Evolutionary conservation across 768 basidiomycete species (phyloP), one percentile per base, ranked within the genome.

Genomic region (Boletus rubescentipes): DNA sequence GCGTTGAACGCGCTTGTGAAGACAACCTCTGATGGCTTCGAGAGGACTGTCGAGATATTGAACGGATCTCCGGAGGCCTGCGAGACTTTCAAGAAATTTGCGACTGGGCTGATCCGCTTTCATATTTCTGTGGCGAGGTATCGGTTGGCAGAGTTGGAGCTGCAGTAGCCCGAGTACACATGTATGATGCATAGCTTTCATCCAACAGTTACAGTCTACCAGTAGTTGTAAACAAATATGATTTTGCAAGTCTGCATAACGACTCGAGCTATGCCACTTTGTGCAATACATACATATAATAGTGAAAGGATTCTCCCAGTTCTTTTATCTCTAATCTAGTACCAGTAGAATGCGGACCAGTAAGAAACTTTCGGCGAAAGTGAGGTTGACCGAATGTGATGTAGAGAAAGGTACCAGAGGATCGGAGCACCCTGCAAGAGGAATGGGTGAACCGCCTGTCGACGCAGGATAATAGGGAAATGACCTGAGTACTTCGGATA

Each of bases 361-460:
- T 77, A 16, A 94, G 72, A 67, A 83, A 91, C 18, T 82, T 83
- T 51, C 77, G 76, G 37, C 92, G 85, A 67, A 94, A 93, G 66
- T 94, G 92, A 1, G 92, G 92, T 66, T 93, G 92, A 5, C 91
- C 92, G 60, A 93, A 92, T 5, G 91, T 93, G 53, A 93, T 71
- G 67, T 93, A 92, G 42, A 93, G 69, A 69, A 93, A 90, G 3
- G 75, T 58, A 0, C 88, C 87, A 2, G 56, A 71, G n/a, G 71
- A 65, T n/a, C 79, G 78, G 18, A 93, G 78, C 9, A 90, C 82
- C 60, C 89, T 91, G 57, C 2, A 15, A 18, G 43, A 36, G 14
- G 12, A 45, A 18, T 18, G 34, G 31, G 9, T 41, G 20, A 39
- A 21, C 37, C 21, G 36, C 20, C 34, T 20, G 26, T 44, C 18